A percentile compares a stretch with the other conserved stretches of the same genome.
These are phyloP conservation scores for Cutaneotrichosporon curvatum DNA, from an alignment of 1,284 basidiomycete genomes.

Conservation along the genomic window DNA sequence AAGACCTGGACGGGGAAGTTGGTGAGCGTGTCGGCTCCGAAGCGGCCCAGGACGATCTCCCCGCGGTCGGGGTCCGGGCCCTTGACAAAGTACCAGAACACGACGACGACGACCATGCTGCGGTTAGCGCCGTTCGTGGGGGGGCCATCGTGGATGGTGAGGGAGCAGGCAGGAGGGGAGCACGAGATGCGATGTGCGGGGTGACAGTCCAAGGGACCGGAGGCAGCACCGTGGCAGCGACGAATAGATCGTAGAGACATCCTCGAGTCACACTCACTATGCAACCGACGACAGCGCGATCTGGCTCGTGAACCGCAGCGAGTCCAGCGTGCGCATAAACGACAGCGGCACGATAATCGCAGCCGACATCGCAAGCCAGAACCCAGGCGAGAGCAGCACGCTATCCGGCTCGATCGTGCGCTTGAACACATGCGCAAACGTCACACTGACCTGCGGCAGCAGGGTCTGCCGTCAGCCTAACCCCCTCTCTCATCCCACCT, in stretches of 20 bases:
- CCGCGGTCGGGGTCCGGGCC: constrained; percentile 36
- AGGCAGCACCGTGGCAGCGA: constrained; percentile 35
- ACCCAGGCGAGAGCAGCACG: constrained; percentile 60
- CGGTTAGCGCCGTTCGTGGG: not conserved
- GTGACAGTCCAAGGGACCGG: not conserved
- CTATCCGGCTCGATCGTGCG: constrained; percentile 54
- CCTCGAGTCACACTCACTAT: constrained; percentile 56
- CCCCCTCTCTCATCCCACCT: constrained; percentile 49
- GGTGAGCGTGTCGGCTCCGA: constrained; percentile 47
- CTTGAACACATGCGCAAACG: constrained; percentile 66
- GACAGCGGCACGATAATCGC: constrained; percentile 76
- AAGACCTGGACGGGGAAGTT: constrained; percentile 94
- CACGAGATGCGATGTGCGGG: too few species aligned
- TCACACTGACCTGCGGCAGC: constrained; percentile 85
- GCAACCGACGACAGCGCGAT: constrained; percentile 46
- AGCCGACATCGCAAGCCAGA: constrained; percentile 81
- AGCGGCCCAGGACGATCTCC: constrained; percentile 35
- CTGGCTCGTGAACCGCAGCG: constrained; percentile 48
- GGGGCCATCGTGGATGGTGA: too few species aligned
- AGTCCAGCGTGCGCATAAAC: constrained; percentile 75
- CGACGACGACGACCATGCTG: constrained; percentile 61
- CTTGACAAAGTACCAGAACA: constrained; percentile 45
- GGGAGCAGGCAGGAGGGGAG: too few species aligned
- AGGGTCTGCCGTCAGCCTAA: constrained; percentile 47
- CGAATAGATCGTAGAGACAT: too few species aligned